Evolutionary conservation across 805 yeast species (phyloP).

Genomic region (Cyberlindnera saturnus): DNA sequence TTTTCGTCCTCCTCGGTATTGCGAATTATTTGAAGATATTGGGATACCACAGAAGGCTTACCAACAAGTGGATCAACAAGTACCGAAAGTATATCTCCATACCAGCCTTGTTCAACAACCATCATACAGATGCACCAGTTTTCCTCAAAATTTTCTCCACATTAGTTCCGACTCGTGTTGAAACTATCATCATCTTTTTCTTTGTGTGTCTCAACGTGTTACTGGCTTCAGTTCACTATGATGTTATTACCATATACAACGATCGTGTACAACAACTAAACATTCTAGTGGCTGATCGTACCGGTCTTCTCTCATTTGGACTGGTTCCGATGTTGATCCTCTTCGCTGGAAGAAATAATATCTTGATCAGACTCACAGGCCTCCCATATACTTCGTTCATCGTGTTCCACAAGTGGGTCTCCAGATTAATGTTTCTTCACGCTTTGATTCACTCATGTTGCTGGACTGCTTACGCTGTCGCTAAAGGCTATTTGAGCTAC

Average conservation of each 20-base stretch:
- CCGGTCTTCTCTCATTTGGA: slow-evolving; percentile 25
- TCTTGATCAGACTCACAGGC: slow-evolving; percentile 54
- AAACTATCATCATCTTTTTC: slow-evolving; percentile 29
- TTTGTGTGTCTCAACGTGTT: slow-evolving; percentile 22
- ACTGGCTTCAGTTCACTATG: slow-evolving; percentile 10
- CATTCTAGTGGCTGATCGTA: slow-evolving; percentile 16
- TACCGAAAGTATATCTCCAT: slow-evolving; percentile 16
- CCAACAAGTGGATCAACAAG: slow-evolving; percentile 13
- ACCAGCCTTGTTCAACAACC: slow-evolving; percentile 18
- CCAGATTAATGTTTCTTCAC: slow-evolving; percentile 32
- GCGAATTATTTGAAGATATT: slow-evolving; percentile 25
- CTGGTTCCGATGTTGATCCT: slow-evolving; percentile 49
- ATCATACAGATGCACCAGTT: slow-evolving; percentile 6
- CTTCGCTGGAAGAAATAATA: slow-evolving; percentile 68
- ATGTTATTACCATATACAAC: neutral
- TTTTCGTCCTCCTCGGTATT: slow-evolving; percentile 29
- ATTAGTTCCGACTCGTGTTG: slow-evolving; percentile 20
- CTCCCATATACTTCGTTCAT: slow-evolving; percentile 59
- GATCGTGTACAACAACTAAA: neutral
- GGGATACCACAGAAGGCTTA: slow-evolving; percentile 14
- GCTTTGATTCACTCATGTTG: slow-evolving; percentile 17
- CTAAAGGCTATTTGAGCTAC: neutral
- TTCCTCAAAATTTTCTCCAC: slow-evolving; percentile 7
- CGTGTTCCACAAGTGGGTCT: slow-evolving; percentile 59
- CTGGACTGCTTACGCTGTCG: slow-evolving; percentile 14